Conservation (phyloP, 2,329 filamentous ascomycete species). For the Aspergillus ochraceus region DNA sequence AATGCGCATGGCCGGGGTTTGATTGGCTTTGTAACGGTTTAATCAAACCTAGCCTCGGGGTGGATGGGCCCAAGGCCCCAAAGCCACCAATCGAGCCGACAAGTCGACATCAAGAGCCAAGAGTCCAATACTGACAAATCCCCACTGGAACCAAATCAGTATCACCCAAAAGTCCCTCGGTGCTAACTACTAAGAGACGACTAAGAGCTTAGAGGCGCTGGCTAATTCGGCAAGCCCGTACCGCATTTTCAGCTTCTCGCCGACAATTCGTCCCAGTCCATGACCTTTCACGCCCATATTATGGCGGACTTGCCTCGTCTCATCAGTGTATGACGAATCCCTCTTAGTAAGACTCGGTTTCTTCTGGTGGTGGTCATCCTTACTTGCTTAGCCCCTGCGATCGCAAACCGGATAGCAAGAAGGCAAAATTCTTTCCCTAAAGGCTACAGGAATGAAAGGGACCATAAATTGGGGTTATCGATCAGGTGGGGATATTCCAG, state of each 20-base stretch:
- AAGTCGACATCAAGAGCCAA: too few relatives aligned
- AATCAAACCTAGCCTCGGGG: neutral
- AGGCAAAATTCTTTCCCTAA: too few relatives aligned
- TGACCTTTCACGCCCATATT: neutral
- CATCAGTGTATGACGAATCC: neutral
- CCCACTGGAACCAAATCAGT: neutral
- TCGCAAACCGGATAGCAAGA: too few relatives aligned
- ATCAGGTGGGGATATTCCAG: neutral
- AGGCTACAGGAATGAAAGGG: too few relatives aligned
- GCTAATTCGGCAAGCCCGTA: neutral
- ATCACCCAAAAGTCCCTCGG: neutral
- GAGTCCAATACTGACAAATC: neutral
- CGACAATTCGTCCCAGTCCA: neutral
- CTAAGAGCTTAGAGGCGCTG: neutral
- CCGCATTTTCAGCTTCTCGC: neutral
- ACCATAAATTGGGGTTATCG: neutral
- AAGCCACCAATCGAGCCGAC: neutral
- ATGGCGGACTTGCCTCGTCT: neutral
- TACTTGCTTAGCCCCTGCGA: too few relatives aligned
- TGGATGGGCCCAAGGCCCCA: neutral
- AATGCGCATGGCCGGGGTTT: neutral
- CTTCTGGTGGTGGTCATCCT: too few relatives aligned
- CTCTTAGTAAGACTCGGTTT: neutral
- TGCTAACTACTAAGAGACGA: neutral
- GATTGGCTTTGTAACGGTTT: neutral